Evolutionary conservation across 768 basidiomycete species (phyloP).

Genomic region (Tylopilus plumbeoviolaceoides): DNA sequence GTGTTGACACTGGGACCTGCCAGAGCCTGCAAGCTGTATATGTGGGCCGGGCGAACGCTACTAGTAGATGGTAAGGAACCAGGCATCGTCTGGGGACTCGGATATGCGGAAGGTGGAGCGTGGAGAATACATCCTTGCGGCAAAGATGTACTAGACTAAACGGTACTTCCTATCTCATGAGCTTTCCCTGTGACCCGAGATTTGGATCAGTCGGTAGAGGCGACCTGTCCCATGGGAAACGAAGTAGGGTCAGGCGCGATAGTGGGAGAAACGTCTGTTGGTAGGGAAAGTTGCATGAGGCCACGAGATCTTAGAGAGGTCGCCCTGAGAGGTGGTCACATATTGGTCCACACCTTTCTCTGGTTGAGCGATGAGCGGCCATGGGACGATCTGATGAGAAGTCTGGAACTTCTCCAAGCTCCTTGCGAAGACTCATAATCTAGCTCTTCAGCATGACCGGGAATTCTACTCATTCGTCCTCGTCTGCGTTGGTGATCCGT

Average conservation of each 20-base stretch:
- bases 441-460: slow-evolving; percentile 47
- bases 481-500: slow-evolving; percentile 50
- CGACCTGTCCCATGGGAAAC: not conserved
- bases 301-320: not conserved
- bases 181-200: not conserved
- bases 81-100: no score
- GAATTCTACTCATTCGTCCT: slow-evolving; percentile 49
- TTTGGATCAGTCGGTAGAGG: not conserved
- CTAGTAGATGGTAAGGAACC: no score
- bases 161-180: not conserved
- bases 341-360: not conserved
- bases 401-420: slow-evolving; percentile 54
- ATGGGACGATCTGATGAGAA: not conserved
- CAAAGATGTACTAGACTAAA: not conserved
- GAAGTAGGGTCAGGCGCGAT: not conserved
- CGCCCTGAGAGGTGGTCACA: not conserved
- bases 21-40: no score
- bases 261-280: not conserved
- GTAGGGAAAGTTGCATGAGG: not conserved
- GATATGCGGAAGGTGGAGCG: slow-evolving; percentile 20
- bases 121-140: slow-evolving; percentile 11
- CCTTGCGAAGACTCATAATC: slow-evolving; percentile 59
- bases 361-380: no score
- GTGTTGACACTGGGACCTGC: no score
- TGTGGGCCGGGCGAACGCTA: no score